A percentile compares a stretch with the other conserved stretches of the same genome.
Conservation (phyloP, 768 basidiomycete genomes). For the Omphalotus guepiniiformis region DNA sequence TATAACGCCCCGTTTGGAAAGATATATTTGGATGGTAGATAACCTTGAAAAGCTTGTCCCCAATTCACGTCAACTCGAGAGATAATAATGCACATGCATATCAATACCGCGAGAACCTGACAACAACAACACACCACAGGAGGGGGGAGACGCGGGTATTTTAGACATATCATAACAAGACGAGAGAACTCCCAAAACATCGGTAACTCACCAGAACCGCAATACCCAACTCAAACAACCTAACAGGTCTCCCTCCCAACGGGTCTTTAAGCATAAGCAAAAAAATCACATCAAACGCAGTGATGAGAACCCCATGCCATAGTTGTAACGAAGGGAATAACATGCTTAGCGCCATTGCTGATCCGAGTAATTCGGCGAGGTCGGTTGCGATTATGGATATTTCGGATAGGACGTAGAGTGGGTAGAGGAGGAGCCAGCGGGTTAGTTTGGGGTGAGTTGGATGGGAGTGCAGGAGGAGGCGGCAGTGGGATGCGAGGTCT, state of each 20-base stretch:
- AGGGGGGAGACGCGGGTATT: too few species aligned
- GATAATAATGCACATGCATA: constrained; percentile 77
- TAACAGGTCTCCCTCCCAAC: constrained; percentile 58
- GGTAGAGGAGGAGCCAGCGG: constrained; percentile 60
- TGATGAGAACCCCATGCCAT: constrained; percentile 69
- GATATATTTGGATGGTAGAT: constrained; percentile 64
- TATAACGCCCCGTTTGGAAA: constrained; percentile 57
- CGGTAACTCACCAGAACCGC: constrained; percentile 48
- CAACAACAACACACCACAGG: not conserved
- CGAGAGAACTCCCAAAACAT: not conserved
- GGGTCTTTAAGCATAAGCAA: constrained; percentile 73
- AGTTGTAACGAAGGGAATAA: constrained; percentile 65
- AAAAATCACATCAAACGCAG: constrained; percentile 62
- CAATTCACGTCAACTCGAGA: constrained; percentile 67
- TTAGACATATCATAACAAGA: not conserved
- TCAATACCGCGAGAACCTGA: constrained; percentile 66
- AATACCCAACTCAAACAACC: constrained; percentile 64
- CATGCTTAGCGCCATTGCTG: constrained; percentile 76
- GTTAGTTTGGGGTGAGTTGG: constrained; percentile 52
- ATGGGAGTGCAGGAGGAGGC: constrained; percentile 60
- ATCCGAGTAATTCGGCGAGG: constrained; percentile 77
- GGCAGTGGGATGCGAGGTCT: constrained; percentile 50
- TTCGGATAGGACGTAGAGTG: constrained; percentile 62
- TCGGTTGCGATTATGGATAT: constrained; percentile 75
- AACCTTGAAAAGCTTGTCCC: constrained; percentile 71